Evolutionary conservation across 2,329 filamentous ascomycete species (phyloP).

Genomic region (Neophaeococcomyces aloes): DNA sequence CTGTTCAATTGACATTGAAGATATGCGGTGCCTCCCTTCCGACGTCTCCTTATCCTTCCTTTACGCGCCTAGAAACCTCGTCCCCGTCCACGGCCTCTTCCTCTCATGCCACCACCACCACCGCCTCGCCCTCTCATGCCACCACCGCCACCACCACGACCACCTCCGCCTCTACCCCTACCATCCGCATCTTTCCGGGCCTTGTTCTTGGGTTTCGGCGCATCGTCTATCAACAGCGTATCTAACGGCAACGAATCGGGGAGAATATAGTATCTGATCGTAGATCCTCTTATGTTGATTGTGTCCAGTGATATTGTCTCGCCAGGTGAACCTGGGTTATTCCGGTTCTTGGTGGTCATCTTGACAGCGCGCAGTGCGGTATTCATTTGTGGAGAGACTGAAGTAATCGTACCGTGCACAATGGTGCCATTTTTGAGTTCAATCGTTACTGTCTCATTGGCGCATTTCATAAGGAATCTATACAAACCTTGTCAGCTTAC

Average conservation of each 20-base stretch:
- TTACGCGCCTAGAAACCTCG: constrained; percentile 25
- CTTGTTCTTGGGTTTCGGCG: constrained; percentile 99
- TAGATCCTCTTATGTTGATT: constrained; percentile 93
- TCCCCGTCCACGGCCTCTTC: constrained; percentile 46
- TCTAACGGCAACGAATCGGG: constrained; percentile 92
- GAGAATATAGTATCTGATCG: constrained; percentile 92
- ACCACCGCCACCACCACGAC: constrained; percentile 35
- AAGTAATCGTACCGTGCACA: constrained; percentile 91
- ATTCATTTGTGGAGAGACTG: constrained; percentile 97
- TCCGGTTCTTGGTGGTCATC: constrained; percentile 79
- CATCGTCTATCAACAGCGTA: constrained; percentile 89
- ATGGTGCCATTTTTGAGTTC: constrained; percentile 99
- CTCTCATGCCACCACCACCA: constrained; percentile 38
- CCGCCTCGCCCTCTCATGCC: no score
- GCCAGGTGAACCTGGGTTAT: constrained; percentile 13
- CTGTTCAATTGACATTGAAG: no score
- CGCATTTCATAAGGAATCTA: constrained; percentile 98
- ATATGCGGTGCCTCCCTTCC: no score
- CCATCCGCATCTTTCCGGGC: constrained; percentile 71
- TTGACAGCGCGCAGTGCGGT: constrained; percentile 90
- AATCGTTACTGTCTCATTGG: constrained; percentile 96
- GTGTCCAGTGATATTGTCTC: constrained; percentile 82
- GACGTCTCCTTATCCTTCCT: no score
- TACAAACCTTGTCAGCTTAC: constrained; percentile 6
- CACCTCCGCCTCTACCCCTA: constrained; percentile 33